Evolutionary conservation across 257 asterid genomes (phyloP).

Genomic region (Solanum bulbocastanum): DNA sequence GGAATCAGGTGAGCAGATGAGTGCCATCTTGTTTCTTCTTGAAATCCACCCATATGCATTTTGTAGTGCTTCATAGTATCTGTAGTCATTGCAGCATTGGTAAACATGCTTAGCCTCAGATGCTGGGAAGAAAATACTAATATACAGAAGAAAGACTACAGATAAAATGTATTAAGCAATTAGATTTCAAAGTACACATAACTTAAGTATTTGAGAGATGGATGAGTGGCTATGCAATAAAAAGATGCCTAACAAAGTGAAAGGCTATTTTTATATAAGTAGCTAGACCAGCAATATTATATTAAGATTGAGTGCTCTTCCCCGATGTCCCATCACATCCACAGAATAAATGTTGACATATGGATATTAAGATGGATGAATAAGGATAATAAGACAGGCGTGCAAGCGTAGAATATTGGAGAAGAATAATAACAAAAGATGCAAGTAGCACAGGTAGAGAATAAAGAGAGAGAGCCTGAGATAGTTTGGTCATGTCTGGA

Average conservation of each 20-base stretch:
- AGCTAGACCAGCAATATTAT: neutral
- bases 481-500: neutral
- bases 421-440: neutral
- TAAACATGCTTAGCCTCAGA: neutral
- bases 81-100: conserved; percentile 5
- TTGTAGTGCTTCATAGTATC: conserved; percentile 25
- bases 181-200: neutral
- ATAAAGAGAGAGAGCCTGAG: neutral
- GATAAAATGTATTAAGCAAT: neutral
- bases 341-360: neutral
- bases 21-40: conserved; percentile 17
- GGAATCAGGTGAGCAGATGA: conserved; percentile 14
- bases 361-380: neutral
- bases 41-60: conserved; percentile 21
- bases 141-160: neutral
- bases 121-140: neutral
- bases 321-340: neutral
- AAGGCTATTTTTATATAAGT: neutral
- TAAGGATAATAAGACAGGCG: neutral
- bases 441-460: neutral
- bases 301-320: neutral
- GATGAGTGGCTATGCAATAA: neutral
- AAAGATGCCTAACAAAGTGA: neutral
- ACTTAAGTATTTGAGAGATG: neutral
- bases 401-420: neutral